A percentile compares a stretch with the other conserved stretches of the same genome.
phyloP scores from a whole-genome alignment of 352 stramenopile species.

The Phytophthora colocasiae region DNA sequence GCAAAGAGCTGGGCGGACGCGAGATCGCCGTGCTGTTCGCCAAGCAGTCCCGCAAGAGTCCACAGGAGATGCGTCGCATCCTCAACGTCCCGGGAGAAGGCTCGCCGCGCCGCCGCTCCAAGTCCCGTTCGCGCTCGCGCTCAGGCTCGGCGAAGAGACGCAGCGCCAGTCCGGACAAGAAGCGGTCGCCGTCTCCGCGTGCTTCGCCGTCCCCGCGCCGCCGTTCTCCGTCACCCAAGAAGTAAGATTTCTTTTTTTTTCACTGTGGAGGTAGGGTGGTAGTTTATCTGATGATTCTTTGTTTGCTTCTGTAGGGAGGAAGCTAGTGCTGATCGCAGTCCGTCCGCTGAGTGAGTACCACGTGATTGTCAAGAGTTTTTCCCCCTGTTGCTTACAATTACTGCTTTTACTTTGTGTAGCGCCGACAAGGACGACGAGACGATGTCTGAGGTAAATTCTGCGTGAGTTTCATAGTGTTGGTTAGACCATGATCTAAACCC shows the following conservation, averaged over 20 bases:
- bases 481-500: constrained; percentile 1
- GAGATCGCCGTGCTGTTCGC: constrained; percentile 85
- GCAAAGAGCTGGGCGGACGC: constrained; percentile 63
- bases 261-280: neutral
- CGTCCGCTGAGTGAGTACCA: constrained; percentile 26
- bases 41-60: constrained; percentile 80
- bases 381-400: neutral
- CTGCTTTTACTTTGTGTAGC: constrained; percentile 12
- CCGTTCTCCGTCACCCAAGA: constrained; percentile 30
- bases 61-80: constrained; percentile 71
- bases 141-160: constrained; percentile 31
- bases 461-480: neutral
- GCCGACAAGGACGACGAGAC: constrained; percentile 21
- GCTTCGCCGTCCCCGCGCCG: constrained; percentile 25
- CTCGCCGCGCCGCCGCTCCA: constrained; percentile 33
- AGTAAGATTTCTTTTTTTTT: constrained; percentile 13
- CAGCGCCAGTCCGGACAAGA: constrained; percentile 28
- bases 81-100: constrained; percentile 27
- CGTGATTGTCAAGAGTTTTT: neutral
- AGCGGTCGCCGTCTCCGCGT: constrained; percentile 26
- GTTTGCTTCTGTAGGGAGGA: constrained; percentile 4
- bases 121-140: constrained; percentile 34
- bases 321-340: constrained; percentile 21
- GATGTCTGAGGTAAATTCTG: constrained; percentile 28
- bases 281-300: constrained; percentile 2